A percentile compares a stretch with the other conserved stretches of the same genome.
Conservation (phyloP, 2,329 filamentous ascomycete genomes). For the Fusarium euwallaceae region DNA sequence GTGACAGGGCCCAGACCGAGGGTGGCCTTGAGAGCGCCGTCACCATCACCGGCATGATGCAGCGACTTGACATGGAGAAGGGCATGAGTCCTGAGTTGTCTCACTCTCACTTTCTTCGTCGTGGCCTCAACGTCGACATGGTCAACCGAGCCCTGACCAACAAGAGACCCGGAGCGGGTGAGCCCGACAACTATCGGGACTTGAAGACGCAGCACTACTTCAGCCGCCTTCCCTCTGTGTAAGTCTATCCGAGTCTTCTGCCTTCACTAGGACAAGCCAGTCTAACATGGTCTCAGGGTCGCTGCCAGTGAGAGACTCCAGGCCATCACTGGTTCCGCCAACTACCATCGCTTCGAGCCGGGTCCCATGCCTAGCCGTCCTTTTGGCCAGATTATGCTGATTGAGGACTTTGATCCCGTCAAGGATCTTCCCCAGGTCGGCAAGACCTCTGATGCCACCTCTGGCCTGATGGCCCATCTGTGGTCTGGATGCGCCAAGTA, state of each 20-base stretch:
- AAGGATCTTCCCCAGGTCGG: background rate
- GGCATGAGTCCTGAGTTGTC: conserved; percentile 18
- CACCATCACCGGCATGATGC: conserved; percentile 25
- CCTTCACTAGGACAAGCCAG: background rate
- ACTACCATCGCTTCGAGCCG: conserved; percentile 17
- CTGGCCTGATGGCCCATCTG: conserved; percentile 28
- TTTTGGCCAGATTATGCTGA: conserved; percentile 11
- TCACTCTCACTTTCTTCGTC: background rate
- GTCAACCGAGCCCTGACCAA: conserved; percentile 12
- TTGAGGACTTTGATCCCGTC: conserved; percentile 2
- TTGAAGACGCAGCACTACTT: conserved; percentile 14
- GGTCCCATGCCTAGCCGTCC: background rate
- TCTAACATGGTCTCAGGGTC: conserved; percentile 17
- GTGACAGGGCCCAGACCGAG: background rate
- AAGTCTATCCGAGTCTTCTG: background rate
- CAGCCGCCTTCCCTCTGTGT: conserved; percentile 16
- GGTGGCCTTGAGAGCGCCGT: background rate
- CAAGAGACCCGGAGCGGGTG: conserved; percentile 2
- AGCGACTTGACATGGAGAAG: conserved; percentile 1
- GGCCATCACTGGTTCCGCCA: conserved; percentile 26
- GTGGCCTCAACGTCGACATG: background rate
- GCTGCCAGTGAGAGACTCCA: conserved; percentile 35
- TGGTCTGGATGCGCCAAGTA: conserved; percentile 29
- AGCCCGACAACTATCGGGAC: background rate
- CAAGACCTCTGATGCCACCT: background rate